These are phyloP conservation scores for Poa annua DNA, from an alignment of 176 grass and related monocot genomes.

Conservation along the genomic window DNA sequence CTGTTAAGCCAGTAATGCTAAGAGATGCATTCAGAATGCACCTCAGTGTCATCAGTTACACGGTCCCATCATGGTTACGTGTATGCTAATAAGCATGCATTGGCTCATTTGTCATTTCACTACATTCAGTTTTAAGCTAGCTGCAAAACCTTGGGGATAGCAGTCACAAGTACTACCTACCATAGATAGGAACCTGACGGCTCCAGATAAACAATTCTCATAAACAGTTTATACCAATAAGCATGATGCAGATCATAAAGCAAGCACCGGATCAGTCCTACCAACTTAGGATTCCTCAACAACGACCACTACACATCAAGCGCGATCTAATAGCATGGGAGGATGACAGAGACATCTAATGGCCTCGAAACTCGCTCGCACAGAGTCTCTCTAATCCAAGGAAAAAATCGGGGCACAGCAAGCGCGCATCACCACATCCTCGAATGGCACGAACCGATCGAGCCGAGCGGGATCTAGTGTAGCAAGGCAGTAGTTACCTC, in stretches of 20 bases:
- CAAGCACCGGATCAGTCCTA: slow-evolving; percentile 41
- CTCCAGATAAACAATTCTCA: slow-evolving; percentile 1
- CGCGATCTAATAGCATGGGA: slow-evolving; percentile 8
- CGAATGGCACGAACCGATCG: background rate
- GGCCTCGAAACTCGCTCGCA: background rate
- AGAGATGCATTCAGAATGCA: background rate
- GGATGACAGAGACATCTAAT: slow-evolving; percentile 24
- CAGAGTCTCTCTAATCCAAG: background rate
- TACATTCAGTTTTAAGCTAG: background rate
- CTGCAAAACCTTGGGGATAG: background rate
- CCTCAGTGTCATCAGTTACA: background rate
- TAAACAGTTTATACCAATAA: background rate
- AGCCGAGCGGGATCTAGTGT: slow-evolving; percentile 22
- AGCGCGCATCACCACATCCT: background rate
- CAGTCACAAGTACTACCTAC: background rate
- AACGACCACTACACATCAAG: background rate
- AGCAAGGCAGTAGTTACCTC: slow-evolving; percentile 56
- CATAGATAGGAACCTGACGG: background rate
- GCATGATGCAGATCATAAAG: background rate
- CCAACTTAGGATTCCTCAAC: slow-evolving; percentile 24
- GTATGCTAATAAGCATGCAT: background rate
- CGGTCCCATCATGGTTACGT: background rate
- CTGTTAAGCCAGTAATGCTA: background rate
- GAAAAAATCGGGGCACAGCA: background rate
- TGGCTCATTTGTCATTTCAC: slow-evolving; percentile 10